Base-by-base conservation (phyloP, 2,329 filamentous ascomycete species). In the Fusarium tuaranense region DNA sequence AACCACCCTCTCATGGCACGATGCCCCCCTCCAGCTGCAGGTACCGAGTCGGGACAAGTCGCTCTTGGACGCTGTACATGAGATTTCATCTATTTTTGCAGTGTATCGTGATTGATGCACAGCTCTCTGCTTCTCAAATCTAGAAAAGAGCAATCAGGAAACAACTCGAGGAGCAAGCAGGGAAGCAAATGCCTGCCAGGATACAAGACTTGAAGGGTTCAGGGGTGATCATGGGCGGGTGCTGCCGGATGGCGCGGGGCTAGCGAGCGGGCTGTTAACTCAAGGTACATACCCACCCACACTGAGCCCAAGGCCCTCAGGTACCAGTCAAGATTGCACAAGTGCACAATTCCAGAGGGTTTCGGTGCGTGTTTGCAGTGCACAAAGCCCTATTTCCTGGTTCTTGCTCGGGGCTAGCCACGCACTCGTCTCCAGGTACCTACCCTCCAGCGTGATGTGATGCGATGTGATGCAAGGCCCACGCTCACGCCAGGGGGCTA, bases 241-340 rank as follows among this genome's bases (percentile, higher is more conserved):
- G 73, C 73, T 75, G 73, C 73, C 73, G 73, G 73, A 76, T 71
- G 66, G 73, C 73, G 73, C 73, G 73, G 73, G 73, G 70, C 73
- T 75, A 75, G 70, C 69, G 69, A 75, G 73, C 69, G 69, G 70
- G 61, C 63, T 48, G 36, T 72, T 64, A 68, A 75, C 72, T 61
- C 62, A 62, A 69, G 59, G 63, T 46, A 36, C 48, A 61, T 51
- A 30, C 34, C 48, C 32, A 66, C 67, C 36, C 53, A 60, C 64
- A 51, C 57, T 55, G 53, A 41, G 57, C 41, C 27, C 65, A 67
- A 64, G 46, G 53, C 32, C 59, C 25, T 58, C 53, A 68, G 68
- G 69, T 72, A 63, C 59, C 63, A 30, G 58, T 58, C 48, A 41
- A 59, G 18, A 67, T 44, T 64, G 48, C 65, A 70, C 68, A 64